A percentile compares a stretch with the other conserved stretches of the same genome.
Evolutionary conservation across 73 alveolate species (phyloP).

Genomic region (Tetrahymena borealis): DNA sequence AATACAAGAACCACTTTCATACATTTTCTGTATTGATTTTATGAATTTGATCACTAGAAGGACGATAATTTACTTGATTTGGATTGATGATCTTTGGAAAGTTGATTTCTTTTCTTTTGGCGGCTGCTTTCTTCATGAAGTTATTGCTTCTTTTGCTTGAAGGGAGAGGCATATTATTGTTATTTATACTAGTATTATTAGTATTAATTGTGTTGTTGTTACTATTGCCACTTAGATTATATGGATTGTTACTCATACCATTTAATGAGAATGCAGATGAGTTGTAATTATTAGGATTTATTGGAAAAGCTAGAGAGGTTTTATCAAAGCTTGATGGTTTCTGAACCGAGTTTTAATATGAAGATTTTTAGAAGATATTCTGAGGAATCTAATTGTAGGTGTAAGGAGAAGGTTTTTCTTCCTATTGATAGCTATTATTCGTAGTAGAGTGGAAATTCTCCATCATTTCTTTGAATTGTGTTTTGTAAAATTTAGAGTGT

Average conservation of each 20-base stretch:
- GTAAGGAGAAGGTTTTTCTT: background rate
- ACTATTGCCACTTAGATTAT: background rate
- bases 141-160: background rate
- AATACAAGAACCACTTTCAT: background rate
- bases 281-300: background rate
- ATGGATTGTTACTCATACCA: background rate
- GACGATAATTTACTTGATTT: constrained; percentile 1
- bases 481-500: background rate
- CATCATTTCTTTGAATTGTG: background rate
- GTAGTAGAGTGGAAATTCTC: background rate
- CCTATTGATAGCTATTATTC: background rate
- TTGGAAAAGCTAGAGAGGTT: background rate
- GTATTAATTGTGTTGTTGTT: background rate
- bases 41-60: background rate
- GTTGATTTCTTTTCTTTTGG: background rate
- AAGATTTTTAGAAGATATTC: background rate
- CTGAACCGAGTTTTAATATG: background rate
- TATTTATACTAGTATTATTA: background rate
- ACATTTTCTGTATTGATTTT: no score
- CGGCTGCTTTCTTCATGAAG: background rate
- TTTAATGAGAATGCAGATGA: background rate
- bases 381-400: background rate
- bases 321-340: background rate
- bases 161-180: background rate
- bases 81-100: background rate